Percentiles rank a stretch among this genome's conserved stretches.
Evolutionary conservation across 129 eudicot genomes (phyloP).

Genomic region (Helianthus tuberosus): DNA sequence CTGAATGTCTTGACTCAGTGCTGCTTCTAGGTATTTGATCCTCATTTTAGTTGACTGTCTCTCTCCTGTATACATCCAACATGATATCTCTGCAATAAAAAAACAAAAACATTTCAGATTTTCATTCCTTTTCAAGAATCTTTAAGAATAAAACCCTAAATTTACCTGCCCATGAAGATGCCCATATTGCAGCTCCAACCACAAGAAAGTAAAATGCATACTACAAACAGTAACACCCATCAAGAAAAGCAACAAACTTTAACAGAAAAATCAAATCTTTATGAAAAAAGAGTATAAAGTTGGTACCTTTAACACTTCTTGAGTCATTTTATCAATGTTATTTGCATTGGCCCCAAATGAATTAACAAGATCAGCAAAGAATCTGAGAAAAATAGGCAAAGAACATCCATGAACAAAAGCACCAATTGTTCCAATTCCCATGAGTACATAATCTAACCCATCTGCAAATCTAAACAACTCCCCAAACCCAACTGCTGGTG

Average conservation of each 20-base stretch:
- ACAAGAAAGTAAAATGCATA: constrained; percentile 98
- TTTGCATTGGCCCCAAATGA: constrained; percentile 90
- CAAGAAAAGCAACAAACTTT: constrained; percentile 67
- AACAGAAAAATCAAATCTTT: constrained; percentile 40
- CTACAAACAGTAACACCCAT: constrained; percentile 63
- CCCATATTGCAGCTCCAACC: constrained; percentile 99
- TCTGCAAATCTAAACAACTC: constrained; percentile 95
- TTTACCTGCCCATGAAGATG: constrained; percentile 99
- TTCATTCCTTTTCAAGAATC: constrained; percentile 47
- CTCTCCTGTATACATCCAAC: constrained; percentile 99
- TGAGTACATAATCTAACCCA: constrained; percentile 72
- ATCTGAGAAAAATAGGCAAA: constrained; percentile 85
- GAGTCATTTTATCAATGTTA: constrained; percentile 87
- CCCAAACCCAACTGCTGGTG: constrained; percentile 55
- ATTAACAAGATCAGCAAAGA: constrained; percentile 98
- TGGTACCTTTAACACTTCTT: constrained; percentile 78
- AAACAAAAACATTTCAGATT: constrained; percentile 26
- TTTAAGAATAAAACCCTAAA: constrained; percentile 70
- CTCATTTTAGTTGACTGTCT: constrained; percentile 97
- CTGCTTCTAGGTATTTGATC: constrained; percentile 91
- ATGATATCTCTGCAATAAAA: constrained; percentile 77
- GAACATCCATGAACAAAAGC: constrained; percentile 97
- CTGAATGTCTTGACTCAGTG: constrained; percentile 92
- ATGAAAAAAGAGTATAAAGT: background rate
- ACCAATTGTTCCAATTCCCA: constrained; percentile 82